These are phyloP conservation scores for Colletotrichum sansevieriae DNA, from an alignment of 2,329 filamentous ascomycete genomes.

Conservation along the genomic window DNA sequence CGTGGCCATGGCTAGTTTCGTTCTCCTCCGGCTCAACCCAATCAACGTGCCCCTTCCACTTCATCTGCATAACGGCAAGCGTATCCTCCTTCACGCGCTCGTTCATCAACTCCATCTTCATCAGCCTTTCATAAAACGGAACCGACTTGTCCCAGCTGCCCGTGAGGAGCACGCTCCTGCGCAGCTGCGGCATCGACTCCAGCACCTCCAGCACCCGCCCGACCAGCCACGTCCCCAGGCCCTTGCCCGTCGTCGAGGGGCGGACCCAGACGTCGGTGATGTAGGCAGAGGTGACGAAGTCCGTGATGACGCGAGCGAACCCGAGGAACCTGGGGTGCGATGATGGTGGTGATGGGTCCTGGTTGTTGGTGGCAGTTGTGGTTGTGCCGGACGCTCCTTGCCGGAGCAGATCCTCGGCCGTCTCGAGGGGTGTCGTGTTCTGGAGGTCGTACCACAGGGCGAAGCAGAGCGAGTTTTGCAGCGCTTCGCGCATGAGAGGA, in stretches of 20 bases:
- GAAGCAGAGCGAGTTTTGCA: constrained; percentile 71
- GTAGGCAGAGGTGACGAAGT: constrained; percentile 77
- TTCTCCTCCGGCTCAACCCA: background rate
- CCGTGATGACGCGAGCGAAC: constrained; percentile 75
- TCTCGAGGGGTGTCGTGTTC: background rate
- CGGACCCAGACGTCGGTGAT: constrained; percentile 77
- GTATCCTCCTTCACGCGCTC: constrained; percentile 33
- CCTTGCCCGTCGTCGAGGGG: constrained; percentile 68
- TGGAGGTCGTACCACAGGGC: constrained; percentile 63
- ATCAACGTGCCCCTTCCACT: constrained; percentile 41
- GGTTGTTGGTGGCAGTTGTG: no score
- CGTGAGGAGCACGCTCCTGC: constrained; percentile 70
- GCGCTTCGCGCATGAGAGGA: constrained; percentile 61
- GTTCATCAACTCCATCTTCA: constrained; percentile 49
- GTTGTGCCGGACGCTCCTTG: background rate
- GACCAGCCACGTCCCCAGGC: constrained; percentile 76
- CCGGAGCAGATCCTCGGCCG: background rate
- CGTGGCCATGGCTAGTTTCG: no score
- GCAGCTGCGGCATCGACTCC: constrained; percentile 68
- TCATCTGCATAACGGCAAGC: constrained; percentile 44
- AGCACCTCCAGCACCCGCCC: constrained; percentile 69
- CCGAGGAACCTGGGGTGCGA: constrained; percentile 55
- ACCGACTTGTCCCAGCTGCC: constrained; percentile 49
- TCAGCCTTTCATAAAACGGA: constrained; percentile 50
- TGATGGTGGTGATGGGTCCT: background rate